A percentile compares a stretch with the other conserved stretches of the same genome.
Conservation (phyloP, 148 eudicot species). For the Diospyros lotus region DNA sequence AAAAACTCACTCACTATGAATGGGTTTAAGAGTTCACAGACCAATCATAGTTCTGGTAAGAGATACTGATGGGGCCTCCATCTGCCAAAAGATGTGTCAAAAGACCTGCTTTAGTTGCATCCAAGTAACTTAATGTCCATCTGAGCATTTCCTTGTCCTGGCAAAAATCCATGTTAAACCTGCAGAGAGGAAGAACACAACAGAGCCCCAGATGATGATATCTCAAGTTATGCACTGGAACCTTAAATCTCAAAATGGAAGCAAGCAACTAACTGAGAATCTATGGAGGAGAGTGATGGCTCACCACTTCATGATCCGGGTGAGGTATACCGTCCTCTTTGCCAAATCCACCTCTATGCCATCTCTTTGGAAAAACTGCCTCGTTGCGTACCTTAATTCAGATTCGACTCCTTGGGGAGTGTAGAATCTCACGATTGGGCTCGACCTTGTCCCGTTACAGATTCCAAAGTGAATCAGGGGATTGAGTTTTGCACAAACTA, state of each 20-base stretch:
- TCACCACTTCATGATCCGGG: slow-evolving; percentile 75
- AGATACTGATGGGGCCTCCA: slow-evolving; percentile 50
- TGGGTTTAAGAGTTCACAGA: slow-evolving; percentile 46
- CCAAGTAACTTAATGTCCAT: slow-evolving; percentile 72
- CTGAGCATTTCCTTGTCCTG: slow-evolving; percentile 54
- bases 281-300: background rate
- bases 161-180: slow-evolving; percentile 84
- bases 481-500: slow-evolving; percentile 56
- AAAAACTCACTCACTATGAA: background rate
- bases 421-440: slow-evolving; percentile 70
- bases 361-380: slow-evolving; percentile 64
- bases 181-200: slow-evolving; percentile 21
- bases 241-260: background rate
- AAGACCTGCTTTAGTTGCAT: slow-evolving; percentile 71
- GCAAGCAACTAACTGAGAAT: background rate
- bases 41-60: slow-evolving; percentile 74
- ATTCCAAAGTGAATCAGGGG: slow-evolving; percentile 81
- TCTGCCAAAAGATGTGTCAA: slow-evolving; percentile 78
- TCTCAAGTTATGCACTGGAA: background rate
- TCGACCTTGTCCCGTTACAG: slow-evolving; percentile 78
- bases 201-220: background rate
- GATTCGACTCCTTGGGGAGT: slow-evolving; percentile 62
- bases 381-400: slow-evolving; percentile 59
- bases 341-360: slow-evolving; percentile 67
- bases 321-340: slow-evolving; percentile 65